Percentiles rank a stretch among this genome's conserved stretches.
Evolutionary conservation across 169 alveolate genomes (phyloP).

Genomic region (Eimeria necatrix): DNA sequence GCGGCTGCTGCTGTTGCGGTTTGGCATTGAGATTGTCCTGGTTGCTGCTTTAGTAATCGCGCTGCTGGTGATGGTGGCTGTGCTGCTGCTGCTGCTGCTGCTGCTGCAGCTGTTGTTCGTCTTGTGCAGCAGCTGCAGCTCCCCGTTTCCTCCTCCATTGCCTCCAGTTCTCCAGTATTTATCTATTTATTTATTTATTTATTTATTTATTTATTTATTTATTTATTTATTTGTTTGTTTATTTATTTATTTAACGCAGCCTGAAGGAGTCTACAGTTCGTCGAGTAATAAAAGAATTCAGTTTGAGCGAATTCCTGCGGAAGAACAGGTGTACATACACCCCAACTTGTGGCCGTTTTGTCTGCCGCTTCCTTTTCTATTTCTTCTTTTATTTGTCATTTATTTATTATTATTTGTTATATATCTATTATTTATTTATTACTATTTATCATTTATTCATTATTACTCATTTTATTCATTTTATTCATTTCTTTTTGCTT

Average conservation of each 20-base stretch:
- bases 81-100: too few species aligned
- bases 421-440: neutral
- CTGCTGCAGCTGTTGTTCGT: too few species aligned
- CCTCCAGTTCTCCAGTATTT: neutral
- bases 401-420: neutral
- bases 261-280: constrained; percentile 75
- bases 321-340: constrained; percentile 7
- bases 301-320: constrained; percentile 54
- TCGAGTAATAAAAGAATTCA: constrained; percentile 56
- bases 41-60: too few species aligned
- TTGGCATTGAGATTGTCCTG: too few species aligned
- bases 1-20: too few species aligned
- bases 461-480: neutral
- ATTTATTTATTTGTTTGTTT: neutral
- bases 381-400: neutral
- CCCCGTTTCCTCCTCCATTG: neutral
- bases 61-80: too few species aligned
- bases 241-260: neutral
- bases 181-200: neutral
- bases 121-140: neutral
- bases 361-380: neutral
- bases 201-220: neutral
- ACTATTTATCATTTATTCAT: neutral
- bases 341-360: neutral
- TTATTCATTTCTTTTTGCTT: neutral